phyloP scores from a whole-genome alignment of 306 rosid species.

The Urtica urens region DNA sequence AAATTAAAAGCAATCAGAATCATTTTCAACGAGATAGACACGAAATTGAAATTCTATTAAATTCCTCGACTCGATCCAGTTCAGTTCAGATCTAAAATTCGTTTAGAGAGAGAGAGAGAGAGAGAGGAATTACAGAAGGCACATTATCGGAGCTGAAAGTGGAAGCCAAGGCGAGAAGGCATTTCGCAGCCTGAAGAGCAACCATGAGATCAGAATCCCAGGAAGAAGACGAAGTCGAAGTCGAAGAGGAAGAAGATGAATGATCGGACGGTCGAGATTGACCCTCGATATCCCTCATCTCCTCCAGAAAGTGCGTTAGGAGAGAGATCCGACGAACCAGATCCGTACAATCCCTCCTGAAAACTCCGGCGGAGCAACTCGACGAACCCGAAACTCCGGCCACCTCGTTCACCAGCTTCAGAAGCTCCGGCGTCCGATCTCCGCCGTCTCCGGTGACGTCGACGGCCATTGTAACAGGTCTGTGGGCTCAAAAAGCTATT shows the following conservation, averaged over 20 bases:
- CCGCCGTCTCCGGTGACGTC: constrained; percentile 26
- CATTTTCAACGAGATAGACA: not conserved
- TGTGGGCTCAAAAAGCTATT: not conserved
- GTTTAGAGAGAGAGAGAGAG: not conserved
- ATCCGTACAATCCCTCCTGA: constrained; percentile 82
- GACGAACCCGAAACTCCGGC: constrained; percentile 14
- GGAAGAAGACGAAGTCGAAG: constrained; percentile 10
- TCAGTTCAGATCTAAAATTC: constrained; percentile 7
- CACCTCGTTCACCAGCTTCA: constrained; percentile 43
- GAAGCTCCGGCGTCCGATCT: constrained; percentile 39
- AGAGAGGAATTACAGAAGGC: constrained; percentile 39
- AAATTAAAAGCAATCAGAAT: no score
- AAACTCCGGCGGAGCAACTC: constrained; percentile 25
- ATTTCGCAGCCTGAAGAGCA: constrained; percentile 62
- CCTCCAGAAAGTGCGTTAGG: constrained; percentile 71
- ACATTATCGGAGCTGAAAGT: constrained; percentile 35
- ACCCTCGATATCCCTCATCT: constrained; percentile 47
- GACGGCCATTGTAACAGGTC: constrained; percentile 41
- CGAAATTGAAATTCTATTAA: not conserved
- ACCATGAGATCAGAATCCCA: constrained; percentile 59
- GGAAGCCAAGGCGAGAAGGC: constrained; percentile 42
- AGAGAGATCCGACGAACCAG: constrained; percentile 90
- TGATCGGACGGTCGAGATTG: constrained; percentile 15
- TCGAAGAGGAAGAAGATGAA: constrained; percentile 17
- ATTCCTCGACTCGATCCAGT: not conserved